These are phyloP conservation scores for Zychaea mexicana DNA, from an alignment of 371 early-diverging fungal genomes.

Conservation along the genomic window DNA sequence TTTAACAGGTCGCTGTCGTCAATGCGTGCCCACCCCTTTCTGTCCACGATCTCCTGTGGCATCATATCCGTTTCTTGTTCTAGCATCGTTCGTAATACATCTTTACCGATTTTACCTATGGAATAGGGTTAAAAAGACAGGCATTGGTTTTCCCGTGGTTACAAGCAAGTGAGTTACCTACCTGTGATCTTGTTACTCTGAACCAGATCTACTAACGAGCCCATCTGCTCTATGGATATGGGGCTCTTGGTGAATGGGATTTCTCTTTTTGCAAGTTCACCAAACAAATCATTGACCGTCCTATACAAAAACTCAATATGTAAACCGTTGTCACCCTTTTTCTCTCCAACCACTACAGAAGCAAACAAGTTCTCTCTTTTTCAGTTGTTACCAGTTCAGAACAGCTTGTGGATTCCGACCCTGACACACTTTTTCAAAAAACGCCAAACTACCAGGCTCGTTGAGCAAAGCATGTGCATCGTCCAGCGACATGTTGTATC, in stretches of 20 bases:
- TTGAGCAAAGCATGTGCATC: conserved; percentile 69
- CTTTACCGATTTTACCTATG: conserved; percentile 65
- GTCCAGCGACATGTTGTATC: conserved; percentile 60
- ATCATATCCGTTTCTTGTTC: conserved; percentile 49
- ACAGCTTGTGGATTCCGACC: conserved; percentile 46
- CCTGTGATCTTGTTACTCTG: conserved; percentile 62
- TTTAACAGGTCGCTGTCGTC: conserved; percentile 51
- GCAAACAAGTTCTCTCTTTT: too few relatives aligned
- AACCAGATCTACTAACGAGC: conserved; percentile 67
- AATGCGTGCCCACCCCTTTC: conserved; percentile 73
- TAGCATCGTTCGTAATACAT: conserved; percentile 69
- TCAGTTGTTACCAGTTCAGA: conserved; percentile 53
- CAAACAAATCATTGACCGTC: conserved; percentile 81
- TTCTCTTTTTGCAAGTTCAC: conserved; percentile 64
- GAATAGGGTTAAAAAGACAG: neutral
- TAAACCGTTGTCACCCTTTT: too few relatives aligned
- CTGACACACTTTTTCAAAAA: conserved; percentile 66
- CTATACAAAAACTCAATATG: conserved; percentile 44
- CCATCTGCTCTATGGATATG: conserved; percentile 62
- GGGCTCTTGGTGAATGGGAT: conserved; percentile 58
- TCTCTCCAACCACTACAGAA: too few relatives aligned
- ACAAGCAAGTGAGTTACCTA: conserved; percentile 28
- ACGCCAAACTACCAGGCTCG: conserved; percentile 72
- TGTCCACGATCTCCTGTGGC: conserved; percentile 64
- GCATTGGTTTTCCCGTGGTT: too few relatives aligned